These are phyloP conservation scores for Globisporangium abappressorium DNA, from an alignment of 352 stramenopile genomes.

Conservation along the genomic window DNA sequence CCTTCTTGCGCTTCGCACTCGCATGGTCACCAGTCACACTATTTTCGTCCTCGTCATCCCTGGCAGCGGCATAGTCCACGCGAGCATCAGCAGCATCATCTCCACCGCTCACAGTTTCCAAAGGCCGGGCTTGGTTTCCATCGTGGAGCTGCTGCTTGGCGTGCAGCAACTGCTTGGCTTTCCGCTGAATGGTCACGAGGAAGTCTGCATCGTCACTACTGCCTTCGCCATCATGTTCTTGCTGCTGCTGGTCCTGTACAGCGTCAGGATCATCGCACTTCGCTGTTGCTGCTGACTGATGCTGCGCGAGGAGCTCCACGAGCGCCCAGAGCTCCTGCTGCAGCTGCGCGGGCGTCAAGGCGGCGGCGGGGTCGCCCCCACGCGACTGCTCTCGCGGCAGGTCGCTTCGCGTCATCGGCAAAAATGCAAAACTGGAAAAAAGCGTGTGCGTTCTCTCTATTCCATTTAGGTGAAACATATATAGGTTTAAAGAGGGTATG, in stretches of 20 bases:
- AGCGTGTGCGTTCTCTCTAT: neutral
- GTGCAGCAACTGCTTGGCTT: constrained; percentile 35
- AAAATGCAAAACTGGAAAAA: neutral
- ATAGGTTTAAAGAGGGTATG: neutral
- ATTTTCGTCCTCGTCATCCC: neutral
- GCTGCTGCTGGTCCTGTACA: neutral
- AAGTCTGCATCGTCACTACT: constrained; percentile 7
- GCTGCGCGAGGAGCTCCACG: constrained; percentile 29
- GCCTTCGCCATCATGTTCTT: neutral
- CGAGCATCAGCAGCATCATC: neutral
- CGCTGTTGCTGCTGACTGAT: constrained; percentile 3
- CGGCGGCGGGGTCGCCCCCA: neutral
- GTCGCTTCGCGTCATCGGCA: constrained; percentile 13
- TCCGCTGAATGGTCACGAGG: constrained; percentile 27
- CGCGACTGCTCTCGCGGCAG: neutral
- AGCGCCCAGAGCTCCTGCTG: constrained; percentile 51
- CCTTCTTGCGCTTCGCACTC: constrained; percentile 18
- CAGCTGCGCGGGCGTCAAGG: constrained; percentile 20
- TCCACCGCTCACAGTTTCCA: neutral
- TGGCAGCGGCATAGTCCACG: neutral
- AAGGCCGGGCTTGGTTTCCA: constrained; percentile 8
- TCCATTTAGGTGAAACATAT: neutral
- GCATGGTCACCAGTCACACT: neutral
- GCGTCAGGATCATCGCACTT: neutral
- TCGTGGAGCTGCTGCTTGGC: constrained; percentile 8